Evolutionary conservation across 305 asterid genomes (phyloP), one percentile per base, ranked within the genome.

Genomic region (Fraxinus paxiana): DNA sequence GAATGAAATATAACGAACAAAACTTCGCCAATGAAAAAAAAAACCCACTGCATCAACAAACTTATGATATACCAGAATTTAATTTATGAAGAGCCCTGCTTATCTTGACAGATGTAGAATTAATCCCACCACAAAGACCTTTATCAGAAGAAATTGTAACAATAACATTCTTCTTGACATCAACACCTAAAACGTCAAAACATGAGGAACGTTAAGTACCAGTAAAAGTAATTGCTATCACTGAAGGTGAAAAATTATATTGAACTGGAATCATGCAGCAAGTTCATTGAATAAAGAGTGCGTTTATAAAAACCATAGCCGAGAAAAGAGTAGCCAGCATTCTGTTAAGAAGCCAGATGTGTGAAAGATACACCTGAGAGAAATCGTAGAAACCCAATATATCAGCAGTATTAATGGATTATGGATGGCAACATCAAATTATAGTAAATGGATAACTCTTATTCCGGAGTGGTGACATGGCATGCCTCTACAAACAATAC

Each of bases 111-210:
- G 95, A 67, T 1, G 99, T 94, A 79, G 98, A 95, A 82, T 95
- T 95, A 79, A 95, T 95, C 81, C 99, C 98, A 87, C 98, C 98
- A 85, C 99, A 95, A 76, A 95, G 97, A 87, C 98, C 99, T 87
- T 92, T 92, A 92, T 96, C 98, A 1, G 97, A 88, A 73, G 99
- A 94, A 72, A 96, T 80, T 35, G 97, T 88, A 85, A 94, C 88
- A 61, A 92, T 84, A 59, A 96, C 94, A 88, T 85, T 94, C 94
- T 92, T 96, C 92, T 92, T 95, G 86, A 92, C 97, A 65, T 93
- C 97, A 77, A 93, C 92, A 85, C 98, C 99, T 95, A 83, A 87
- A 76, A 77, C 80, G 87, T 80, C 46, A 77, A 84, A 75, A 80
- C 0, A 84, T 18, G 17, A 6, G 76, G 71, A 46, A 48, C 46